A percentile compares a stretch with the other conserved stretches of the same genome.
Conservation (phyloP, 768 basidiomycete genomes). For the Baorangia bicolor region DNA sequence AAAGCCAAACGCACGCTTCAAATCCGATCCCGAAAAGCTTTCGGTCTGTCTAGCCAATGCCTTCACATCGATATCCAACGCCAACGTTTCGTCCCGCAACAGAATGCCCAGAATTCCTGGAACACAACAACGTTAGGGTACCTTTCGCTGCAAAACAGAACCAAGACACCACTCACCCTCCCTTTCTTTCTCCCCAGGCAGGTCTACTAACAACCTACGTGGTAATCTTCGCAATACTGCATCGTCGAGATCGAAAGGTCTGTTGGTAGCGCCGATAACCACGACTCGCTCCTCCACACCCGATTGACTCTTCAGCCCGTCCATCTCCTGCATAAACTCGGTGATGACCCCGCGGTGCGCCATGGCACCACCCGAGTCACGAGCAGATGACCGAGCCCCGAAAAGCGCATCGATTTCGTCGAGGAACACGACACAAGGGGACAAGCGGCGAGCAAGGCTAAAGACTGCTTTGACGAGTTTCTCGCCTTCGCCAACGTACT, state of each 20-base stretch:
- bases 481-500: conserved; percentile 90
- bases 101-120: conserved; percentile 86
- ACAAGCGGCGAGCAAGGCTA: conserved; percentile 76
- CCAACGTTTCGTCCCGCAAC: conserved; percentile 75
- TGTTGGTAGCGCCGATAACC: conserved; percentile 92
- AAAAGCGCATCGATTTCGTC: conserved; percentile 95
- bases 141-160: background rate
- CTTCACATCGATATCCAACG: conserved; percentile 59
- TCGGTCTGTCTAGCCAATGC: conserved; percentile 70
- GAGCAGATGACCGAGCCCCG: conserved; percentile 75
- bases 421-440: conserved; percentile 91
- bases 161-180: conserved; percentile 54
- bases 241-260: conserved; percentile 89
- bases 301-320: conserved; percentile 68
- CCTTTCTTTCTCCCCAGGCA: conserved; percentile 84
- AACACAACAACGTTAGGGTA: conserved; percentile 3
- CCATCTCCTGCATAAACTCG: conserved; percentile 97
- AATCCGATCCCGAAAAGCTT: conserved; percentile 89
- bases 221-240: conserved; percentile 89
- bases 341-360: conserved; percentile 88
- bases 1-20: conserved; percentile 69
- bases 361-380: conserved; percentile 74
- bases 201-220: conserved; percentile 81
- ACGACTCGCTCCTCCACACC: conserved; percentile 74
- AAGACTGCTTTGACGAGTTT: conserved; percentile 90